Base-by-base conservation (phyloP, 805 yeast species). In the Yarrowia sp. region DNA sequence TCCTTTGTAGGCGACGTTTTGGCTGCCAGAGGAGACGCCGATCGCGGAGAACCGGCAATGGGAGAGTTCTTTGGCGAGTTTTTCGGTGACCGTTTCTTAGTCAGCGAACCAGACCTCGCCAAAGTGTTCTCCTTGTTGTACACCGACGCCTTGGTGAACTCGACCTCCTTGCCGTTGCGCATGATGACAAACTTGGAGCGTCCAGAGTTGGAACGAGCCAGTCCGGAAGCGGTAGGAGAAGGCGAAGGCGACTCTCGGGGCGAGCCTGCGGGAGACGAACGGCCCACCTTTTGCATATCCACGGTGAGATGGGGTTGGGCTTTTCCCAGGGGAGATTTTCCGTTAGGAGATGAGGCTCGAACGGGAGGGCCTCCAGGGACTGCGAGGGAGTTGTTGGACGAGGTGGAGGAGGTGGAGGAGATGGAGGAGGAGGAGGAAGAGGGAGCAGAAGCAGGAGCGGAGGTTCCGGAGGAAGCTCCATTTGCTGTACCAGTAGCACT, bases 91-190 rank as follows among this genome's bases (percentile, higher is more conserved):
- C 58, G 40, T n/a, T 51, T 51, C 41, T 51, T 51, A 2, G 30
- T 19, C 21, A 51, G 30, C 16, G 58, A 51, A 19, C 58, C 58
- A 3, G 58, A 51, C 0, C 58, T 30, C 9, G 58, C 58, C 41
- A 51, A 16, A 4, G 58, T 51, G 58, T 51, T 35, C 32, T 35
- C 58, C 41, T 51, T 51, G 41, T 51, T 51, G 58, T 51, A 51
- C 16, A 51, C 41, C n/a, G 58, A 51, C 30, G 58, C 58, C 41
- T 33, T 51, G 41, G 58, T 51, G 43, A 51, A 51, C 30, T 51
- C 58, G 16, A 51, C 58, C 58, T 51, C 58, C 58, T 51, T 51
- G 10, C 58, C 58, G 41, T 51, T 51, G 4, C 58, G 41, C 58
- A 51, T 51, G 10, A 51, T 51, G 17, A 51, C 58, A 35, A 51